phyloP scores from a whole-genome alignment of 805 yeast genomes.

The Metschnikowia proteae region DNA sequence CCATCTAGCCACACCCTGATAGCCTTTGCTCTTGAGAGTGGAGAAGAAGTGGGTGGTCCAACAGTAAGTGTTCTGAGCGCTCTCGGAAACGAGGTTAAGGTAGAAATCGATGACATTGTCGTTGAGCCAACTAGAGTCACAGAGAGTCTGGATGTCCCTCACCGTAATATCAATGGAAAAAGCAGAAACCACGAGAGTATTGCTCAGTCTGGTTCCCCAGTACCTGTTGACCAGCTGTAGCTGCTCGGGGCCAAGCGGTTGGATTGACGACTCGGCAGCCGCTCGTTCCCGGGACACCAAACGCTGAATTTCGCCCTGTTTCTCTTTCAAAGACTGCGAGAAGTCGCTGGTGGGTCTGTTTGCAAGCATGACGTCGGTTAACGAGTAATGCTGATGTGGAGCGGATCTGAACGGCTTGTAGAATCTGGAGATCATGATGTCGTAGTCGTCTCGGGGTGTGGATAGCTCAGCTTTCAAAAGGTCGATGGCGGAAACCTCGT shows the following conservation, averaged over 20 bases:
- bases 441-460: slow-evolving; percentile 17
- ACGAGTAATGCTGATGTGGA: slow-evolving; percentile 17
- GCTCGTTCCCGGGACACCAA: slow-evolving; percentile 16
- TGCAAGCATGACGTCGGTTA: slow-evolving; percentile 19
- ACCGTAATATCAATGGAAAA: slow-evolving; percentile 57
- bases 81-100: slow-evolving; percentile 49
- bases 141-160: slow-evolving; percentile 67
- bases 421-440: slow-evolving; percentile 16
- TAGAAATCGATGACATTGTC: slow-evolving; percentile 88
- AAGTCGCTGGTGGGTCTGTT: slow-evolving; percentile 13
- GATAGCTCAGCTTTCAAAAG: slow-evolving; percentile 9
- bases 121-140: slow-evolving; percentile 78
- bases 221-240: slow-evolving; percentile 27
- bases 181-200: slow-evolving; percentile 27
- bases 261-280: slow-evolving; percentile 8
- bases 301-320: slow-evolving; percentile 12
- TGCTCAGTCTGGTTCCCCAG: slow-evolving; percentile 26
- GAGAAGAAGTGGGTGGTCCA: slow-evolving; percentile 90
- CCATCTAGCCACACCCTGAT: slow-evolving; percentile 80
- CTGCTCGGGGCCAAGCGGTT: slow-evolving; percentile 27
- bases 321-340: slow-evolving; percentile 11
- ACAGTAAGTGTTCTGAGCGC: slow-evolving; percentile 48
- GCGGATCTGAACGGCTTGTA: slow-evolving; percentile 20
- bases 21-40: slow-evolving; percentile 67
- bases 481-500: slow-evolving; percentile 10